Percentiles rank a stretch among this genome's conserved stretches.
phyloP scores from a whole-genome alignment of 106 monocot species.

The Apostasia shenzhenica region DNA sequence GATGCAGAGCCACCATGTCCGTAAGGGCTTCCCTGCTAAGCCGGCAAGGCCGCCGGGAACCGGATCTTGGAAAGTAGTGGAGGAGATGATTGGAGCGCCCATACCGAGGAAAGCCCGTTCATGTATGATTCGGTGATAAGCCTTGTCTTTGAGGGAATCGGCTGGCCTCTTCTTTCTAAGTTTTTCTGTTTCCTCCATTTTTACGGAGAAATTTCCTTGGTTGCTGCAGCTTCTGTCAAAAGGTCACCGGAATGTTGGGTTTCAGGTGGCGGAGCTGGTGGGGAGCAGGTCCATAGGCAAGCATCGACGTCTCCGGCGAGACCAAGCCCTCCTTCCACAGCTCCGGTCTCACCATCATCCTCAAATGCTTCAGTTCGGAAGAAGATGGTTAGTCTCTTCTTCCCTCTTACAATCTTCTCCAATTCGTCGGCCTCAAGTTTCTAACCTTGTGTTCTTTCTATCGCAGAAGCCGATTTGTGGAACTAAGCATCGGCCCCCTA shows the following conservation, averaged over 20 bases:
- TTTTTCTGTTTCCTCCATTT: background rate
- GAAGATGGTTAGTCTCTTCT: constrained; percentile 35
- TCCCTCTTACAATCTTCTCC: background rate
- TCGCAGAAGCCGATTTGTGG: constrained; percentile 47
- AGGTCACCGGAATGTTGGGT: constrained; percentile 73
- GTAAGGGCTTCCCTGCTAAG: constrained; percentile 43
- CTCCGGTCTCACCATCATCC: constrained; percentile 71
- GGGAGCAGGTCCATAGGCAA: constrained; percentile 43
- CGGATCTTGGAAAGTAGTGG: constrained; percentile 48
- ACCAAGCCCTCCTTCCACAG: constrained; percentile 30
- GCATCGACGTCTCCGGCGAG: constrained; percentile 66
- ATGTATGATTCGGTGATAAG: constrained; percentile 28
- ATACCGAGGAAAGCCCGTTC: constrained; percentile 88
- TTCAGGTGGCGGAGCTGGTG: constrained; percentile 42
- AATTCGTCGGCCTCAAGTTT: background rate
- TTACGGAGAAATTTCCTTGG: constrained; percentile 13
- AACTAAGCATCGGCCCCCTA: constrained; percentile 58
- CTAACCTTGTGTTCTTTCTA: background rate
- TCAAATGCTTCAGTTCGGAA: constrained; percentile 57
- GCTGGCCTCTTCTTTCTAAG: background rate
- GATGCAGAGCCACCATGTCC: constrained; percentile 25
- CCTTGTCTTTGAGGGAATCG: background rate
- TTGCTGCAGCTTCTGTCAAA: constrained; percentile 64
- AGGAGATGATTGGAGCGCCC: constrained; percentile 86
- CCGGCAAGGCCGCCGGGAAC: constrained; percentile 29